These are phyloP conservation scores for Medicago lupulina DNA, from an alignment of 306 rosid genomes.

Conservation along the genomic window DNA sequence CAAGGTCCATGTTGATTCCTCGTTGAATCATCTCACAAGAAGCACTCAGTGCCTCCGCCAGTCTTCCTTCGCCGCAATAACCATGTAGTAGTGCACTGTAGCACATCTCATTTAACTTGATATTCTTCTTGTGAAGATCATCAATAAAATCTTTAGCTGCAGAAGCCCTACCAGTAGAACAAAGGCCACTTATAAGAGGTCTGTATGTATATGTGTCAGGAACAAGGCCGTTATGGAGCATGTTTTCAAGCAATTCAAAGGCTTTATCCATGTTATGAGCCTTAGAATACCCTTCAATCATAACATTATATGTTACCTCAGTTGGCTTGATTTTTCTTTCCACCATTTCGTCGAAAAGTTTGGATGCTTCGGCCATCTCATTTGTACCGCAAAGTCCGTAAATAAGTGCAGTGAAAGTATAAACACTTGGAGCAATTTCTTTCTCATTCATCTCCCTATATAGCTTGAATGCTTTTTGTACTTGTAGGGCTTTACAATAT, in stretches of 20 bases:
- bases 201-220: constrained; percentile 88
- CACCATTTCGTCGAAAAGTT: constrained; percentile 70
- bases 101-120: constrained; percentile 78
- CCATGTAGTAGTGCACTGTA: constrained; percentile 86
- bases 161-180: constrained; percentile 73
- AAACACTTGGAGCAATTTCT: constrained; percentile 69
- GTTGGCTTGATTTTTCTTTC: constrained; percentile 70
- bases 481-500: constrained; percentile 63
- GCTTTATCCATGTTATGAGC: constrained; percentile 67
- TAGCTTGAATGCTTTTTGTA: constrained; percentile 63
- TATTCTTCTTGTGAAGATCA: constrained; percentile 64
- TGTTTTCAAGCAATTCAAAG: constrained; percentile 80
- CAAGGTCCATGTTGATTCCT: constrained; percentile 84
- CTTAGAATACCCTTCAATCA: constrained; percentile 83
- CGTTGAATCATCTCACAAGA: constrained; percentile 74
- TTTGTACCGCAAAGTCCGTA: constrained; percentile 72
- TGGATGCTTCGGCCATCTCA: constrained; percentile 70
- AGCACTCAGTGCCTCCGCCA: constrained; percentile 74
- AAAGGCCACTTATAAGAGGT: constrained; percentile 81
- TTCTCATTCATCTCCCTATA: constrained; percentile 79
- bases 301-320: constrained; percentile 89
- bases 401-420: constrained; percentile 78
- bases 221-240: constrained; percentile 70
- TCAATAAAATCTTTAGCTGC: constrained; percentile 81
- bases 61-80: constrained; percentile 79